Base-by-base conservation (phyloP, 2,329 filamentous ascomycete species). In the Botrytis deweyae region DNA sequence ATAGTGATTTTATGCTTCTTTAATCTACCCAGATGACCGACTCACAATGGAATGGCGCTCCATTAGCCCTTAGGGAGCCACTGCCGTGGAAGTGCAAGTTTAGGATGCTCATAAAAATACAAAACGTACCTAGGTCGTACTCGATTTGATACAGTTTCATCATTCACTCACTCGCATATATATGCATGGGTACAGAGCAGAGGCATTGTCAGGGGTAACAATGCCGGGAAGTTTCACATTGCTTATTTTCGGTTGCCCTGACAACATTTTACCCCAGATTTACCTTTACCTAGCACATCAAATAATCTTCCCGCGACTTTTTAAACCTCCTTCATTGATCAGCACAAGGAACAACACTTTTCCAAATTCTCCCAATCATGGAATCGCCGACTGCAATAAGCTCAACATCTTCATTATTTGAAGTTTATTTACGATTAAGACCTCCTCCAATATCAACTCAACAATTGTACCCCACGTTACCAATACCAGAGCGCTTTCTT, bases 361-460 rank as follows among this genome's bases (percentile, higher is more conserved):
- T 42, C 38, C 52, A 59, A 20, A 14, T 38, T 64, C 40, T 12
- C 25, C 44, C 44, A 58, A 58, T 46, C 22, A 85, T 85, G 84
- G 82, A 83, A 66, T 75, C 81, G 72, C 36, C 70, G 18, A 76
- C 81, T 33, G 80, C 83, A 73, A 58, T 18, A 29, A 88, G 86
- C 79, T 80, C 84, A 5, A 81, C 86, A 72, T 80, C 84, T 22
- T 89, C 88, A 75, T 89, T 98, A 55, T 98, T 98, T 82, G 92
- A 98, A 83, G 95, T 98, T 73, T 98, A 93, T 81, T 87, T 98
- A 59, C 93, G 95, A 67, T 86, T 98, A 67, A 91, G 92, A 25
- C 92, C 92, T n/a, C 87, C 91, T 5, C 85, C 85, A 73, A 40
- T 29, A 68, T 80, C 83, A 29, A 73, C 83, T 63, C 79, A 82